Percentiles rank a stretch among this genome's conserved stretches.
These are phyloP conservation scores for Fusarium dimerum DNA, from an alignment of 2,329 filamentous ascomycete species.

Conservation along the genomic window DNA sequence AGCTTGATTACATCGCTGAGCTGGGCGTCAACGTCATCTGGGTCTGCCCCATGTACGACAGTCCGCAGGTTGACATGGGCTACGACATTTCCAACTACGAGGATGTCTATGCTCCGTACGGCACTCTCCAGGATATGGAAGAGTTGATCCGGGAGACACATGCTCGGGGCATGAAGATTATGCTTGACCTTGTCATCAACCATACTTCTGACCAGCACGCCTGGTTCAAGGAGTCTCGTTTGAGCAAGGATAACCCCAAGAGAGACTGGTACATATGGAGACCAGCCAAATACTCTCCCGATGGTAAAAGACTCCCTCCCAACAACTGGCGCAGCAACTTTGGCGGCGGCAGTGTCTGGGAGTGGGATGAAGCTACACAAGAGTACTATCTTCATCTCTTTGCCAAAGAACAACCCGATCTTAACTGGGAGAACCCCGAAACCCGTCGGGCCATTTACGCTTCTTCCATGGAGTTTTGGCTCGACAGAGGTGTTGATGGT, in stretches of 20 bases:
- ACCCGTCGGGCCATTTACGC: conserved; percentile 71
- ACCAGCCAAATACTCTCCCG: conserved; percentile 51
- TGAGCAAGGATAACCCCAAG: conserved; percentile 19
- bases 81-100: conserved; percentile 29
- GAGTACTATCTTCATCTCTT: conserved; percentile 82
- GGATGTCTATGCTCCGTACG: conserved; percentile 25
- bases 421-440: conserved; percentile 79
- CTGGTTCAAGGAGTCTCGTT: conserved; percentile 26
- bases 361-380: conserved; percentile 69
- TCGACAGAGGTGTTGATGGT: conserved; percentile 70
- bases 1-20: conserved; percentile 46
- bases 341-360: conserved; percentile 62
- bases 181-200: conserved; percentile 28
- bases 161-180: conserved; percentile 23
- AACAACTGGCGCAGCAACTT: conserved; percentile 74
- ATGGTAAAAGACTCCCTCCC: conserved; percentile 66
- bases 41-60: conserved; percentile 30
- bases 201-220: conserved; percentile 28
- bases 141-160: conserved; percentile 25
- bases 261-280: conserved; percentile 66
- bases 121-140: conserved; percentile 28
- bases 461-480: conserved; percentile 76
- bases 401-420: conserved; percentile 73
- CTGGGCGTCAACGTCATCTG: conserved; percentile 26
- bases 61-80: conserved; percentile 28